Evolutionary conservation across 768 basidiomycete species (phyloP).

Genomic region (Hygrocybe coccinea): DNA sequence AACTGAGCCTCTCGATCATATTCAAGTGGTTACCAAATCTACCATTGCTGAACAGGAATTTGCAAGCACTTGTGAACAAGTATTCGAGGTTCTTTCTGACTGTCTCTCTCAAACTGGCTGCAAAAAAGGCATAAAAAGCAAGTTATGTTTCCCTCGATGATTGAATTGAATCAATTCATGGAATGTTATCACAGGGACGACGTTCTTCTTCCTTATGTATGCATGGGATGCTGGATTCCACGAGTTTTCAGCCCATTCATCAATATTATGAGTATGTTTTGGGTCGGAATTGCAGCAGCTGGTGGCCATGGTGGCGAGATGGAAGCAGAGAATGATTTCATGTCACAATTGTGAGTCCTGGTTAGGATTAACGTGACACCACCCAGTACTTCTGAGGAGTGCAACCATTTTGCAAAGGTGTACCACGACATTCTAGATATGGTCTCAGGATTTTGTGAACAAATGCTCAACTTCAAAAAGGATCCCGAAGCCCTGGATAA

Average conservation of each 20-base stretch:
- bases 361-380: not conserved
- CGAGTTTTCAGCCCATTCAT: not conserved
- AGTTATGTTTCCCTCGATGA: too few species aligned
- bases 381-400: not conserved
- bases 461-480: conserved; percentile 1
- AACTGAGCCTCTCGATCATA: too few species aligned
- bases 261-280: not conserved
- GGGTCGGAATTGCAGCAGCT: not conserved
- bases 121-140: not conserved
- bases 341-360: not conserved
- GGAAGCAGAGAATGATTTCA: not conserved
- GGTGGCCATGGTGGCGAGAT: not conserved
- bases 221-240: not conserved
- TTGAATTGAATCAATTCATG: not conserved
- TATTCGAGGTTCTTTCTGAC: not conserved
- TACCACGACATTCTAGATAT: not conserved
- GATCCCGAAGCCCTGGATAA: not conserved
- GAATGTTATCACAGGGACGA: not conserved
- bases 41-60: too few species aligned
- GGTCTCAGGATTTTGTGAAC: conserved; percentile 2
- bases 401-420: not conserved
- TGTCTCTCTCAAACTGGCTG: not conserved
- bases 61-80: not conserved
- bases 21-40: too few species aligned
- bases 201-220: not conserved